Evolutionary conservation across 2,329 filamentous ascomycete genomes (phyloP), one percentile per base, ranked within the genome.

Genomic region (Botrytis paeoniae): DNA sequence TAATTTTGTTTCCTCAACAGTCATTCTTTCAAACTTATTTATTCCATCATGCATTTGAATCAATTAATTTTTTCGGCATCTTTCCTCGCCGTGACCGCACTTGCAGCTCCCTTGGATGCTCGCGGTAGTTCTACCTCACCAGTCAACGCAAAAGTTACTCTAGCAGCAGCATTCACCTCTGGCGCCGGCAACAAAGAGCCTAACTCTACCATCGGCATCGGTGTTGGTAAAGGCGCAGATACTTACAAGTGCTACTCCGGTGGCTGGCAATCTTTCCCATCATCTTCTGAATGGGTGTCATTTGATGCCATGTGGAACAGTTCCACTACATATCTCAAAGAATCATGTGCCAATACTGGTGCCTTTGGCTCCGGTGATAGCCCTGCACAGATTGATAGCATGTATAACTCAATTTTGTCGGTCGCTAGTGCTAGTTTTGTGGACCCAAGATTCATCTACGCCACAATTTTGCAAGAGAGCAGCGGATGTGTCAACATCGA

Each of bases 401-500:
- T 81, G 37, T 74, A 73, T 18, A 73, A 76, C 37, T 72, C 75
- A 14, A 80, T 80, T 43, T 75, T 80, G 43, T 60, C 69, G 12
- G 75, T 80, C 10, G 74, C 80, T 3, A 66, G 73, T 12, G 69
- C 76, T 16, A 74, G 77, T 20, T 61, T 73, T 0, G 76, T 81
- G 14, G 79, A 82, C 70, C 79, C 78, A 48, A 76, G 80, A 22
- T 80, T 80, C 71, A 80, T 81, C 37, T 75, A 81, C 12, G 80
- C 80, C 10, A 75, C 78, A 3, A 78, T 81, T 22, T 77, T 81
- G 73, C 80, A 82, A 73, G 80, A 81, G 71, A 72, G 70, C 16
- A 73, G 71, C 43, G 80, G 79, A 20, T 80, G 78, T 66, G 80
- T 81, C 61, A 74, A 78, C 20, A 79, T 78, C n/a, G 64, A 69